Percentiles rank a stretch among this genome's conserved stretches.
phyloP scores from a whole-genome alignment of 2,329 filamentous ascomycete genomes.

The Pseudocercospora fijiensis region DNA sequence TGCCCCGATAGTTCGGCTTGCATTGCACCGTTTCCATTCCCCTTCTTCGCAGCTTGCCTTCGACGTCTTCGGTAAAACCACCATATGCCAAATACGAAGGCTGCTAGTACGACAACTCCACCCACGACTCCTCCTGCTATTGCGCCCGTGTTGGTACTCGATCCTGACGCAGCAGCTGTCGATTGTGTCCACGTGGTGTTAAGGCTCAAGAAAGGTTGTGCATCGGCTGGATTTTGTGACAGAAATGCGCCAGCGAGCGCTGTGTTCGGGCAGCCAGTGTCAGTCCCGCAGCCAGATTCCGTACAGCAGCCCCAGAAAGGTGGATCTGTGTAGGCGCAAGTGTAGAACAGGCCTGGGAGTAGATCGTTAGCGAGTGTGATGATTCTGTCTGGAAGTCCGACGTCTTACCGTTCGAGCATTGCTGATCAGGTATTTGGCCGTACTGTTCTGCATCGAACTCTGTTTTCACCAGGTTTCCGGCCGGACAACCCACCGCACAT shows the following conservation, averaged over 20 bases:
- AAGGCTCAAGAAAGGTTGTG: conserved; percentile 13
- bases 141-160: conserved; percentile 15
- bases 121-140: conserved; percentile 24
- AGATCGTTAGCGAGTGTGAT: not conserved
- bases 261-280: conserved; percentile 10
- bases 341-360: conserved; percentile 11
- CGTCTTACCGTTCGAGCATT: conserved; percentile 12
- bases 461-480: conserved; percentile 15
- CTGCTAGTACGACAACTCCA: conserved; percentile 16
- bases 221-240: conserved; percentile 10
- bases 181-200: conserved; percentile 16
- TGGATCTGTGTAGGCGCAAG: conserved; percentile 16
- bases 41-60: conserved; percentile 2
- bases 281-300: conserved; percentile 5
- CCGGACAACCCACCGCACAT: conserved; percentile 17
- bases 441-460: conserved; percentile 21
- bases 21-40: not conserved
- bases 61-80: not conserved
- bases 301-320: conserved; percentile 22
- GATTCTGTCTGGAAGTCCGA: not conserved
- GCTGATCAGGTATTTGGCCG: conserved; percentile 17
- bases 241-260: conserved; percentile 17
- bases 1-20: conserved; percentile 5
- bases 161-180: not conserved
- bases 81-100: not conserved